A percentile compares a stretch with the other conserved stretches of the same genome.
phyloP scores from a whole-genome alignment of 179 eudicot species.

The Carnegiea gigantea region DNA sequence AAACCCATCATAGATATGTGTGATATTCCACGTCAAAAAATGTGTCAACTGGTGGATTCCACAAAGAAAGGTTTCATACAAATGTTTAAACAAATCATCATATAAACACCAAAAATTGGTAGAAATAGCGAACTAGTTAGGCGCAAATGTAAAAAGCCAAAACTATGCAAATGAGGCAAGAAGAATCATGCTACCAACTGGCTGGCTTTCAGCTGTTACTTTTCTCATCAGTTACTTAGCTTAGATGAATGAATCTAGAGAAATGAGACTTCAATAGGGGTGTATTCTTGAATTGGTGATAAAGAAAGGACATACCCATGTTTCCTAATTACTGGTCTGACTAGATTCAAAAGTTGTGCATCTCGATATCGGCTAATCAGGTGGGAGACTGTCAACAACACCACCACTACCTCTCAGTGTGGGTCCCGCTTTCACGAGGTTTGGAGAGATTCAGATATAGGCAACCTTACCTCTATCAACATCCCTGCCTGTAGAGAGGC shows the following conservation, averaged over 20 bases:
- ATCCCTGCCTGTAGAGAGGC: too few species aligned
- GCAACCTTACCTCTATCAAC: too few species aligned
- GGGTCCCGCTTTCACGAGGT: too few species aligned
- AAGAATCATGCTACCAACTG: constrained; percentile 10
- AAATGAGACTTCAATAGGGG: background rate
- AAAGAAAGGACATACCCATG: background rate
- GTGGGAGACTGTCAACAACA: background rate
- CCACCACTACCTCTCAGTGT: too few species aligned
- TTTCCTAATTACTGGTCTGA: background rate
- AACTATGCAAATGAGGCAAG: constrained; percentile 15
- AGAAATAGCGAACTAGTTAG: constrained; percentile 6
- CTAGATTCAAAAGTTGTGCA: background rate
- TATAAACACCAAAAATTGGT: background rate
- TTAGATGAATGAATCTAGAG: constrained; percentile 9
- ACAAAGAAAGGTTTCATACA: background rate
- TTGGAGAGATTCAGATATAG: too few species aligned
- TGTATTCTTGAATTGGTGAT: background rate
- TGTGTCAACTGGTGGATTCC: background rate
- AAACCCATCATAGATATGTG: background rate
- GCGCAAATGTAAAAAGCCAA: constrained; percentile 1
- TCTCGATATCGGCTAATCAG: background rate
- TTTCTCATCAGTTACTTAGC: constrained; percentile 13
- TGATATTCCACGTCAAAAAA: constrained; percentile 12
- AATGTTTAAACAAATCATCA: constrained; percentile 4
- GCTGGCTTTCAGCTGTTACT: constrained; percentile 3